Base-by-base conservation (phyloP, 2,329 filamentous ascomycete genomes). In the Geosmithia flava region DNA sequence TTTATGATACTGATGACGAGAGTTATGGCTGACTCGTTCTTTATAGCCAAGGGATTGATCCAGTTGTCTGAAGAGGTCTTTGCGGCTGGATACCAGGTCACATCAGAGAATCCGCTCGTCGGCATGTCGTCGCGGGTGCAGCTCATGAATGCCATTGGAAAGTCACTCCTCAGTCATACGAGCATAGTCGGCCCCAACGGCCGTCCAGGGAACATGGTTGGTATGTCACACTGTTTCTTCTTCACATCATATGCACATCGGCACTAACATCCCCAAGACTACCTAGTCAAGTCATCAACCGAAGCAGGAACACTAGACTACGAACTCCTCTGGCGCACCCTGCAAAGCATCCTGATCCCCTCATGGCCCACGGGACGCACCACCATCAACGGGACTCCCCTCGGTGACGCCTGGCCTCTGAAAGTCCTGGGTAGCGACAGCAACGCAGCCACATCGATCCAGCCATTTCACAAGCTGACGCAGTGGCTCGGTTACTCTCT, bases 401-500 rank as follows among this genome's bases (percentile, higher is more conserved):
- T 75, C 15, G 72, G 72, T 2, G 72, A 75, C 51, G 71, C 72
- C 5, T 75, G 72, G 72, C 70, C 70, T 4, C 56, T 75, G 1
- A 51, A 53, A 3, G 51, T 59, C 0, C 57, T 64, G 3, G 52
- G 17, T 6, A 23, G 49, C 10, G 37, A 49, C 2, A 27, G 30
- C 13, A 45, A 54, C 7, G 49, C 44, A 11, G 19, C 46, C 23
- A 44, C 16, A 17, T 7, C 46, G 27, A 48, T 50, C 16, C 46
- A 48, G 42, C 50, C 50, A n/a, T 52, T 51, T 43, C 49, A 49
- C 45, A 49, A 53, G 43, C 47, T 49, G 7, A 54, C 29, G 47
- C 83, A 87, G 58, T 87, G 83, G 83, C 72, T 87, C 6, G 76
- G 76, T 1, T 87, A 87, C 61, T 86, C 82, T 0, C 67, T 87